These are phyloP conservation scores for Teunomyces panamensis DNA, from an alignment of 805 yeast genomes.

Conservation along the genomic window DNA sequence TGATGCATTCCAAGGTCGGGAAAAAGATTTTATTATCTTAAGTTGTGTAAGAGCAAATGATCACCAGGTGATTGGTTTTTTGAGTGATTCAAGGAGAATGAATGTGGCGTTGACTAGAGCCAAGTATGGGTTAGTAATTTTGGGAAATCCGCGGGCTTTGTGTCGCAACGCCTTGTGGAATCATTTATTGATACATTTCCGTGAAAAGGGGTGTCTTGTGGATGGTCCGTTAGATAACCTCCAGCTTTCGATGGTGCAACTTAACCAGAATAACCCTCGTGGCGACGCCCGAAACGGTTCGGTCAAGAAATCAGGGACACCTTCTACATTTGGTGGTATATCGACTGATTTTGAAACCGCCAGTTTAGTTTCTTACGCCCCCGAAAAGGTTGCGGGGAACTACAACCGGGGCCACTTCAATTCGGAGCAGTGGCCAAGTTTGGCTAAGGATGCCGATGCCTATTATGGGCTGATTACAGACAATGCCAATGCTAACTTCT, in stretches of 20 bases:
- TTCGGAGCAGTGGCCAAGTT: conserved; percentile 25
- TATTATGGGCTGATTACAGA: conserved; percentile 6
- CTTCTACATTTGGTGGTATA: conserved; percentile 9
- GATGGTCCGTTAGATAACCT: conserved; percentile 84
- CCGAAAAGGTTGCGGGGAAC: neutral
- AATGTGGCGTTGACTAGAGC: conserved; percentile 46
- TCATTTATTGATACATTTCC: conserved; percentile 67
- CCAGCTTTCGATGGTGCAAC: conserved; percentile 66
- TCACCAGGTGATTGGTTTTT: conserved; percentile 39
- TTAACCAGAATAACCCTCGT: conserved; percentile 13
- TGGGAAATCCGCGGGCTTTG: conserved; percentile 83
- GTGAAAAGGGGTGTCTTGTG: conserved; percentile 83
- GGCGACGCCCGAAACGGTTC: conserved; percentile 1
- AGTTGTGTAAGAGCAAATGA: conserved; percentile 46
- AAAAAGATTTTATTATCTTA: conserved; percentile 42
- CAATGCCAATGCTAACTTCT: conserved; percentile 36
- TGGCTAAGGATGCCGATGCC: conserved; percentile 13
- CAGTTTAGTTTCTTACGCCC: conserved; percentile 24
- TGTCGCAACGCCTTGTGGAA: conserved; percentile 75
- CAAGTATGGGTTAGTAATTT: conserved; percentile 45
- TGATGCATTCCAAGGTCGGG: conserved; percentile 61
- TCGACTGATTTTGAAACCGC: conserved; percentile 25
- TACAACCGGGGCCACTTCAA: conserved; percentile 1
- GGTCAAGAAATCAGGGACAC: conserved; percentile 9
- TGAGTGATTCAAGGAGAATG: conserved; percentile 42